Conservation (phyloP, 495 filamentous ascomycete genomes). For the Annulohypoxylon maeteangense region DNA sequence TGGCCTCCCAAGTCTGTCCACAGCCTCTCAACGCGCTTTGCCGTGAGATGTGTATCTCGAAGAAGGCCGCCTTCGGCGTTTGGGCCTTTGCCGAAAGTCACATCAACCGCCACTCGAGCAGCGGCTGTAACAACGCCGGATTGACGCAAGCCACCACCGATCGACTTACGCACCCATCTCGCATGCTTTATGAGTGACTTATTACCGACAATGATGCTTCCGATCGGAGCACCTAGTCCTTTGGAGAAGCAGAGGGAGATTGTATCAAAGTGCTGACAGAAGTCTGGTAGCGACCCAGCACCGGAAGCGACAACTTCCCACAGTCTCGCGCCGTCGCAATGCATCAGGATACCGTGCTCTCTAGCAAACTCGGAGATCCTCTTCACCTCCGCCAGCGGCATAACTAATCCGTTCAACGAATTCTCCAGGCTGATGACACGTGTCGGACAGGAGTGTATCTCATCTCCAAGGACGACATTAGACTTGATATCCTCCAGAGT, state of each 20-base stretch:
- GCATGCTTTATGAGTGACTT: conserved; percentile 71
- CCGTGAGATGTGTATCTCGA: conserved; percentile 67
- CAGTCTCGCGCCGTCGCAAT: conserved; percentile 83
- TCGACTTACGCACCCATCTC: conserved; percentile 78
- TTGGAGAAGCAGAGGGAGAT: conserved; percentile 84
- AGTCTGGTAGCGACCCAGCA: conserved; percentile 70
- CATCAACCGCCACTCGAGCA: conserved; percentile 68
- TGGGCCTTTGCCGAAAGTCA: conserved; percentile 69
- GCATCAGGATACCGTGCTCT: conserved; percentile 71
- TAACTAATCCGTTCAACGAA: conserved; percentile 77
- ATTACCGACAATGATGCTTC: conserved; percentile 75
- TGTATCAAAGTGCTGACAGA: conserved; percentile 74
- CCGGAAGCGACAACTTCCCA: conserved; percentile 75
- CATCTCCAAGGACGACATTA: conserved; percentile 53
- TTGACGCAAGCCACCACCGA: conserved; percentile 82
- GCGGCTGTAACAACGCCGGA: conserved; percentile 70
- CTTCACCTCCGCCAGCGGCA: conserved; percentile 72
- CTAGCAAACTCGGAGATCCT: conserved; percentile 73
- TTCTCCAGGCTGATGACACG: conserved; percentile 82
- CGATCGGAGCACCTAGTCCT: conserved; percentile 83
- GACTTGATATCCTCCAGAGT: conserved; percentile 76
- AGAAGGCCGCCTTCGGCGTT: conserved; percentile 71
- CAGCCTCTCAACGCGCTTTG: conserved; percentile 68
- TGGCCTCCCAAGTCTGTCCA: conserved; percentile 71
- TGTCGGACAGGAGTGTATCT: conserved; percentile 71